A percentile compares a stretch with the other conserved stretches of the same genome.
phyloP scores from a whole-genome alignment of 1,139 yeast species.

The Lodderomyces orthopsilosis region DNA sequence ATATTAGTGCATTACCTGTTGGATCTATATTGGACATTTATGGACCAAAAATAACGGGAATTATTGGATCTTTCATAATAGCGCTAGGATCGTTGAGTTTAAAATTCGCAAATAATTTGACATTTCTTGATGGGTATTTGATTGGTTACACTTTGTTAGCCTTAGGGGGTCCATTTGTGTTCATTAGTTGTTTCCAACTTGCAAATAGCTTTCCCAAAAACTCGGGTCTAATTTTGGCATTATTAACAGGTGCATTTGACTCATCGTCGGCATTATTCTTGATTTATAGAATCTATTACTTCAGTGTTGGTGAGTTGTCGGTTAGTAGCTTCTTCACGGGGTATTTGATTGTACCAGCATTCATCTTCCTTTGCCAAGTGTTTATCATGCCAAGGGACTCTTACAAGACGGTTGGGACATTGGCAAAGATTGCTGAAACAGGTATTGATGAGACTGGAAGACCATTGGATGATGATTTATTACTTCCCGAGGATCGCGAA shows the following conservation, averaged over 20 bases:
- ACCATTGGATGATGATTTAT: slow-evolving; percentile 31
- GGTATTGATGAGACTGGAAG: slow-evolving; percentile 65
- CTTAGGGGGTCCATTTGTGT: slow-evolving; percentile 48
- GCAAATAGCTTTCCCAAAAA: slow-evolving; percentile 43
- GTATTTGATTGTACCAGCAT: slow-evolving; percentile 70
- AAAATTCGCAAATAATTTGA: slow-evolving; percentile 28
- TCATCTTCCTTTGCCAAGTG: slow-evolving; percentile 69
- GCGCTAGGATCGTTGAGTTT: slow-evolving; percentile 52
- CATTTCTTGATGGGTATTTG: slow-evolving; percentile 46
- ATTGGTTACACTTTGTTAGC: slow-evolving; percentile 42
- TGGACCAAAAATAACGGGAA: slow-evolving; percentile 80
- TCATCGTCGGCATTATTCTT: slow-evolving; percentile 47
- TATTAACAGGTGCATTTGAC: slow-evolving; percentile 47
- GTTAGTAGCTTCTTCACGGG: slow-evolving; percentile 58
- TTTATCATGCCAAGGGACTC: slow-evolving; percentile 77
- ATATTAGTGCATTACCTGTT: slow-evolving; percentile 75
- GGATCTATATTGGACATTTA: slow-evolving; percentile 72
- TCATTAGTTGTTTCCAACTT: slow-evolving; percentile 44
- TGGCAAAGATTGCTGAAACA: slow-evolving; percentile 66
- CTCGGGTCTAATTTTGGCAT: slow-evolving; percentile 43
- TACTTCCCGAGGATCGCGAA: slow-evolving; percentile 31
- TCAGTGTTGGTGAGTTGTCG: slow-evolving; percentile 31
- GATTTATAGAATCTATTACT: slow-evolving; percentile 54
- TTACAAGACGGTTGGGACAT: slow-evolving; percentile 66
- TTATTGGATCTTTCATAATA: slow-evolving; percentile 64